Evolutionary conservation across 345 rosid species (phyloP), one percentile per base, ranked within the genome.

Genomic region (Lagerstroemia speciosa): DNA sequence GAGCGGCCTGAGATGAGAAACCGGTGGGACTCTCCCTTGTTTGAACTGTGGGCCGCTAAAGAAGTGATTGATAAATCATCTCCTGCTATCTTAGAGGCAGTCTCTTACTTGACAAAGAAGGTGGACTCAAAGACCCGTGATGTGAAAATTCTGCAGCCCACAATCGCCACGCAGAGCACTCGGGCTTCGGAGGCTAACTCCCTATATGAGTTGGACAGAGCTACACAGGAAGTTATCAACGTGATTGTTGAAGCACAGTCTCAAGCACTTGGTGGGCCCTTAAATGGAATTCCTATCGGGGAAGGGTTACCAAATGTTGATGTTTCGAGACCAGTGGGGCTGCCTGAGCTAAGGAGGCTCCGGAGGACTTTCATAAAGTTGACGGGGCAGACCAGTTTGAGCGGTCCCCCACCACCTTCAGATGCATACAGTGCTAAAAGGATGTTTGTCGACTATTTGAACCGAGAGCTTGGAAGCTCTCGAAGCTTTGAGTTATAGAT

Each of bases 21-120:
- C 75, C 82, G 98, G 0, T 95, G 99, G 99, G 99, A 94, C 78
- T 91, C 98, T 2, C 98, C 99, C 33, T 80, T 90, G 74, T 95
- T 90, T 62, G 96, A 92, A 76, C 69, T 94, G 57, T 80, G 74
- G 80, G 93, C 97, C 8, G 67, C 57, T 67, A 80, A 68, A 45
- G 89, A 87, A 29, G 88, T 78, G 27, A 82, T 88, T 55, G 83
- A 80, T 61, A 86, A 85, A 72, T 83, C 85, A 30, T 85, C 90
- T 50, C 74, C 83, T 70, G 86, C 87, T 71, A 83, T 92, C 33
- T 16, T 43, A 40, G 97, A 92, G 62, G 91, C 90, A 40, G 90
- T 95, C 80, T 82, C 85, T 0, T 90, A 95, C 81, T 73, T 90
- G 66, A 95, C 97, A 3, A 87, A 90, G 75, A 82, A 75, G 45